phyloP scores from a whole-genome alignment of 768 basidiomycete genomes.

The Russula emetica region DNA sequence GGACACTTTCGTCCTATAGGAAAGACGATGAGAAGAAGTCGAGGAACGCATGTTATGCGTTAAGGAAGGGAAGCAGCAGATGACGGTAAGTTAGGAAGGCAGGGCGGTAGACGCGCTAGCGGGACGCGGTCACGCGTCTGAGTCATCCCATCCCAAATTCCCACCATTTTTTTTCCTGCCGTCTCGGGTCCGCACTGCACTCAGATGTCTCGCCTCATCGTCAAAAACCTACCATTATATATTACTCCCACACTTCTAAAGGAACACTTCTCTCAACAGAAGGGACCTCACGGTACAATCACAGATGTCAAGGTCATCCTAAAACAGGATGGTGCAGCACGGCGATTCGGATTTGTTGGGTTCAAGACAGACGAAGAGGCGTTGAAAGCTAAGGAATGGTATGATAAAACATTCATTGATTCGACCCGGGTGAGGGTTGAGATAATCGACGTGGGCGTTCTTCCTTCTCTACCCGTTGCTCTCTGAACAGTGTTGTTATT shows the following conservation, averaged over 20 bases:
- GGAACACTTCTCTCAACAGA: conserved; percentile 58
- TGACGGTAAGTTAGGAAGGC: background rate
- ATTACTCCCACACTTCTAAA: conserved; percentile 60
- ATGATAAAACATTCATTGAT: conserved; percentile 78
- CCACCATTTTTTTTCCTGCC: background rate
- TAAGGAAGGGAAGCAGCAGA: background rate
- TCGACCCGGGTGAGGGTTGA: conserved; percentile 72
- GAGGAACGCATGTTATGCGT: conserved; percentile 19
- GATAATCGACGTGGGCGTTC: conserved; percentile 63
- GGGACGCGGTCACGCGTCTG: conserved; percentile 14
- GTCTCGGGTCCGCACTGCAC: conserved; percentile 5
- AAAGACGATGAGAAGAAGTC: conserved; percentile 16
- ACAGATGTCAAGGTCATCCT: conserved; percentile 84
- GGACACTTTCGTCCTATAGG: conserved; percentile 16
- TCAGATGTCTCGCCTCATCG: conserved; percentile 76
- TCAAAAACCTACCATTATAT: conserved; percentile 75
- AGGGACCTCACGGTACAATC: conserved; percentile 59
- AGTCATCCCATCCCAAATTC: conserved; percentile 7
- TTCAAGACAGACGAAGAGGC: conserved; percentile 82
- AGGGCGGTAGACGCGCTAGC: background rate
- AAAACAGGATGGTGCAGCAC: conserved; percentile 71
- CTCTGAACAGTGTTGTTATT: conserved; percentile 11
- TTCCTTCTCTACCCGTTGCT: conserved; percentile 7
- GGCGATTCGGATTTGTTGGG: conserved; percentile 91
- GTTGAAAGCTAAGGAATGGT: conserved; percentile 70